Base-by-base conservation (phyloP, 208 protist species). In the Herpetomonas muscarum region DNA sequence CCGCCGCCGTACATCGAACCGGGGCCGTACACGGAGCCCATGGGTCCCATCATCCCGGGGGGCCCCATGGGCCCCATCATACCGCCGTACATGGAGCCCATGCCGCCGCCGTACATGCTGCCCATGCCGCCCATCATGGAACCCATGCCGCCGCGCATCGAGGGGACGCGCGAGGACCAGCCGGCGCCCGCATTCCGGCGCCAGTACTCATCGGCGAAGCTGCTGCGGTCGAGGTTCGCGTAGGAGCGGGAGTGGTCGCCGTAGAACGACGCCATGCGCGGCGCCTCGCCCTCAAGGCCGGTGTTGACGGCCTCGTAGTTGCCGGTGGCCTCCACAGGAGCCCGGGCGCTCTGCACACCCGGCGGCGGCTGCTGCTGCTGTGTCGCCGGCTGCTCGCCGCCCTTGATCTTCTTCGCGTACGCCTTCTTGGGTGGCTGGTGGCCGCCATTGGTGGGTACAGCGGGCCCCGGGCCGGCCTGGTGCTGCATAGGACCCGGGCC, bases 351-450 rank as follows among this genome's bases (percentile, higher is more conserved):
- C 50, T 77, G 70, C 19, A 77, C 65, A 0, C 58, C 64, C 0
- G 51, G 7, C 15, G 55, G 47, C 1, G 64, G 19, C 10, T 32
- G n/a, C 3, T 48, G 47, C 1, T 59, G 19, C 10, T 32, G n/a
- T 1, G 55, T 50, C 41, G 61, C 41, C 32, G 47, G 57, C 41
- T 61, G 42, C 42, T 77, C 64, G 25, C 70, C 70, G 19, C 50
- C 28, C 45, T 60, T 67, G 32, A 77, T 19, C 15, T 67, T 67
- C 56, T 70, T 70, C 21, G 70, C 70, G 32, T 77, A 77, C 21
- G 70, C 42, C 28, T 42, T 63, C 57, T 77, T 77, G 22, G 32
- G 15, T 19, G 41, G 15, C 41, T 46, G 41, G 61, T 58, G 24
- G 28, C 60, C 58, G 37, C 64, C 60, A 44, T 65, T 69, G 28